Conservation (phyloP, 1,284 basidiomycete genomes). For the Ustilago hordei region DNA sequence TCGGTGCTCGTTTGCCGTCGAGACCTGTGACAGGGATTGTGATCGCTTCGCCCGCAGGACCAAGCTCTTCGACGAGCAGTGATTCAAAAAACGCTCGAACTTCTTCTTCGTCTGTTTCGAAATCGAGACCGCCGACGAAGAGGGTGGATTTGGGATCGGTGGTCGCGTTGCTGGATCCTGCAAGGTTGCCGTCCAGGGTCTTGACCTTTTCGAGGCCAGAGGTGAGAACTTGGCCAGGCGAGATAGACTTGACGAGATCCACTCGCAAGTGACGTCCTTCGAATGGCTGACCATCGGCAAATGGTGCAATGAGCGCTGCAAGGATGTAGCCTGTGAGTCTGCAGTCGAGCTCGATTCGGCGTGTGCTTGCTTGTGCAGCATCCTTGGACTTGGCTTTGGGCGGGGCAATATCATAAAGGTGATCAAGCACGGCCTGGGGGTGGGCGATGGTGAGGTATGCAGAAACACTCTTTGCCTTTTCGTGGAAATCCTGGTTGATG, state of each 20-base stretch:
- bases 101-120: conserved; percentile 90
- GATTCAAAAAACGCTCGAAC: conserved; percentile 87
- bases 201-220: conserved; percentile 62
- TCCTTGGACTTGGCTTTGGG: conserved; percentile 38
- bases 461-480: conserved; percentile 62
- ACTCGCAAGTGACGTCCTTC: conserved; percentile 73
- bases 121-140: conserved; percentile 94
- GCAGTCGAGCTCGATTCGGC: conserved; percentile 29
- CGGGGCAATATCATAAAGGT: conserved; percentile 32
- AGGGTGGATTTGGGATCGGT: conserved; percentile 76
- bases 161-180: conserved; percentile 39
- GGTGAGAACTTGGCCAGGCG: conserved; percentile 53
- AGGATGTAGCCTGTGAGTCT: conserved; percentile 73
- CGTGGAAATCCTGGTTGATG: conserved; percentile 80
- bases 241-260: conserved; percentile 61
- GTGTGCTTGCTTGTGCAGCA: conserved; percentile 8
- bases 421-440: conserved; percentile 43
- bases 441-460: conserved; percentile 66
- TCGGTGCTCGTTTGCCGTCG: conserved; percentile 35
- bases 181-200: conserved; percentile 47
- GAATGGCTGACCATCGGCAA: conserved; percentile 80
- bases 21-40: conserved; percentile 39
- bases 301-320: conserved; percentile 75
- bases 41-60: conserved; percentile 69
- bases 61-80: conserved; percentile 80